These are phyloP conservation scores for Nicotiana attenuata DNA, from an alignment of 257 asterid species.

Conservation along the genomic window DNA sequence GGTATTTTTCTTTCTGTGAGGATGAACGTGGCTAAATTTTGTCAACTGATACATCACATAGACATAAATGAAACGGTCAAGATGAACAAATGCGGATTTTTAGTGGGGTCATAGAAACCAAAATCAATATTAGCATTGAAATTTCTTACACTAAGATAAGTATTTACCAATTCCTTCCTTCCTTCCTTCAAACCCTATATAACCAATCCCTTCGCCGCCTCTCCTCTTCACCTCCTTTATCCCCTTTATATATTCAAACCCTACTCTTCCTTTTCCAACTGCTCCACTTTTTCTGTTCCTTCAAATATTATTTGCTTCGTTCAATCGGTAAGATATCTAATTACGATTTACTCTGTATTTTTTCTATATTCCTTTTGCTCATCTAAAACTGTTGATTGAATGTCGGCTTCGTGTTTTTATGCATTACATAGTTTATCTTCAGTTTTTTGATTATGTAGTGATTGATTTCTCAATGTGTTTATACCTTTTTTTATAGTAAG, in stretches of 20 bases:
- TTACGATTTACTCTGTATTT: background rate
- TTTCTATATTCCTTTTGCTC: background rate
- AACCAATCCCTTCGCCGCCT: slow-evolving; percentile 23
- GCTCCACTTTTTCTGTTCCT: background rate
- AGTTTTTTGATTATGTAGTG: background rate
- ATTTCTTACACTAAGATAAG: background rate
- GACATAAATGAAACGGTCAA: background rate
- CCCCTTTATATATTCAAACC: background rate
- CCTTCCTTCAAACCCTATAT: slow-evolving; percentile 18
- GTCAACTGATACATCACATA: background rate
- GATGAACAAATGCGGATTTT: background rate
- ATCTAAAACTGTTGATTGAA: background rate
- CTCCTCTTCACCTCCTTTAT: slow-evolving; percentile 1
- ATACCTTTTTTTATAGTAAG: background rate
- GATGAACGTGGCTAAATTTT: background rate
- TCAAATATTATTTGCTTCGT: background rate
- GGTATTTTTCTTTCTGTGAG: background rate
- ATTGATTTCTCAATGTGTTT: background rate
- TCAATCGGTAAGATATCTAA: slow-evolving; percentile 12
- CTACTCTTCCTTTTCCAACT: background rate
- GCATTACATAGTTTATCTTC: background rate
- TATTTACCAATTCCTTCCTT: background rate
- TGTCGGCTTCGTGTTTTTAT: background rate
- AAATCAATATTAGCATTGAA: background rate
- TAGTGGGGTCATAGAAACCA: background rate